phyloP scores from a whole-genome alignment of 345 rosid genomes.

The Lenwebbia sp. region DNA sequence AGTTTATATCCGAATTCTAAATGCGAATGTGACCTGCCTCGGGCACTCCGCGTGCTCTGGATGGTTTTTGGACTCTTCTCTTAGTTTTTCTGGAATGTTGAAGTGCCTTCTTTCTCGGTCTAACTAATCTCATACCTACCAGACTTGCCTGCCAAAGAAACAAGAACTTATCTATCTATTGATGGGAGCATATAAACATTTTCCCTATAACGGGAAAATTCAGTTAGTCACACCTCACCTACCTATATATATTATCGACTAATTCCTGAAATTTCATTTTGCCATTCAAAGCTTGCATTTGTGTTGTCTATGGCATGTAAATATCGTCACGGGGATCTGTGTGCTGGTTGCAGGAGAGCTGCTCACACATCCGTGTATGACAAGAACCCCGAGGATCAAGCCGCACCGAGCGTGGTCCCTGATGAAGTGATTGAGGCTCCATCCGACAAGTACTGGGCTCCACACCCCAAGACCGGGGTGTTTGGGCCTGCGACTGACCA shows the following conservation, averaged over 20 bases:
- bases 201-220: not conserved
- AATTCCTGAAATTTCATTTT: not conserved
- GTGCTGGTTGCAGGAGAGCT: constrained; percentile 18
- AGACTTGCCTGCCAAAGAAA: not conserved
- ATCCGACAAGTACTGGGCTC: constrained; percentile 88
- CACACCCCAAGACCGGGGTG: constrained; percentile 85
- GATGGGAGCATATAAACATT: not conserved
- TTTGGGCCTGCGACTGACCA: constrained; percentile 61
- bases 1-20: not conserved
- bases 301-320: not conserved
- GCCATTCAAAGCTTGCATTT: not conserved
- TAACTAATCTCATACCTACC: not conserved
- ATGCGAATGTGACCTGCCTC: not conserved
- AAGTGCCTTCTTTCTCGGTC: not conserved
- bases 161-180: not conserved
- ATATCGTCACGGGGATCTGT: not conserved
- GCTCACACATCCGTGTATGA: constrained; percentile 59
- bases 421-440: constrained; percentile 58
- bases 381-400: constrained; percentile 73
- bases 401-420: constrained; percentile 39
- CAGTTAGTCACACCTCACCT: too few relatives aligned
- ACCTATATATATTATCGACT: not conserved
- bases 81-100: not conserved
- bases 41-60: not conserved
- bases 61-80: not conserved